Conservation (phyloP, 2,329 filamentous ascomycete species). For the Penicillium sp. region DNA sequence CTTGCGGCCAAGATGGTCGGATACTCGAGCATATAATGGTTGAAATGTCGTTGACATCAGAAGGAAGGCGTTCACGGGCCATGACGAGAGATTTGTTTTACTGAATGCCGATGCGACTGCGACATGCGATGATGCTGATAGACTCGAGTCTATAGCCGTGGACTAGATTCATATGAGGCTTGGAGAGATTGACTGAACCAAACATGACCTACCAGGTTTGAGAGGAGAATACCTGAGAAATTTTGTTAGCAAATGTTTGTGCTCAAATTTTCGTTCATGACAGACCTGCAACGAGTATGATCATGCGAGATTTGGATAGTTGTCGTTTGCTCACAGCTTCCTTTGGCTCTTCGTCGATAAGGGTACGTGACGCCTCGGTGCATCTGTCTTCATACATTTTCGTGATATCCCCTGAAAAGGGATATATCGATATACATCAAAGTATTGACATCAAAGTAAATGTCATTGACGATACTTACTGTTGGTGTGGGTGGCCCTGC, state of each 20-base stretch:
- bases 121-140: too few relatives aligned
- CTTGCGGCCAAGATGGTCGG: too few relatives aligned
- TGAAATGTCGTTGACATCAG: too few relatives aligned
- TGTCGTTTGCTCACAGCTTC: background rate
- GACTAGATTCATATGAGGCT: background rate
- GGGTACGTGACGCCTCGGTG: background rate
- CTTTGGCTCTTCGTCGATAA: background rate
- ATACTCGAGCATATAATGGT: too few relatives aligned
- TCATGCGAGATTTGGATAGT: background rate
- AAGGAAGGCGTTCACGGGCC: too few relatives aligned
- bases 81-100: too few relatives aligned
- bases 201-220: background rate
- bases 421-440: background rate
- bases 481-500: too few relatives aligned
- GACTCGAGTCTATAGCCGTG: background rate
- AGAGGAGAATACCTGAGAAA: background rate
- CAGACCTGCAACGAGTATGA: background rate
- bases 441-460: background rate
- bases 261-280: background rate
- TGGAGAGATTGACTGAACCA: background rate
- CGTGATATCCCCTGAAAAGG: background rate
- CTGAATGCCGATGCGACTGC: too few relatives aligned
- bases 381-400: background rate
- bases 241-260: background rate
- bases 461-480: too few relatives aligned